These are phyloP conservation scores for Colletotrichum orbiculare DNA, from an alignment of 2,329 filamentous ascomycete genomes.

Conservation along the genomic window DNA sequence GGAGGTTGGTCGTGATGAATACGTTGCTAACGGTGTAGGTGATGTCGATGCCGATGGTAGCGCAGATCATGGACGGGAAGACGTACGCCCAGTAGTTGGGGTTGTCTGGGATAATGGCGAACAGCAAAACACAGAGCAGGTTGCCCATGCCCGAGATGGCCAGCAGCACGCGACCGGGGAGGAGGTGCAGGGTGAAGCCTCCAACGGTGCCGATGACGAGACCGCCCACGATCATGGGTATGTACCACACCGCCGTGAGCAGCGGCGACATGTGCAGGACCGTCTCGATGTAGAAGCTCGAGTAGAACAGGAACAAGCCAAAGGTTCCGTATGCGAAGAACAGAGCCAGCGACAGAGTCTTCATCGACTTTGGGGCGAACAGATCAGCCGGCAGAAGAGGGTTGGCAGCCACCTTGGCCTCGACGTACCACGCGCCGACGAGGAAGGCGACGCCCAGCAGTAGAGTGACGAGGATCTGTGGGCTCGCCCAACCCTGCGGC, in stretches of 20 bases:
- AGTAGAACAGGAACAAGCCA: slow-evolving; percentile 72
- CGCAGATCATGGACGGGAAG: slow-evolving; percentile 76
- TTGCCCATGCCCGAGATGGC: slow-evolving; percentile 70
- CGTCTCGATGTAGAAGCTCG: slow-evolving; percentile 72
- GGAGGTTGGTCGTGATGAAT: slow-evolving; percentile 80
- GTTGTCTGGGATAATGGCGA: slow-evolving; percentile 70
- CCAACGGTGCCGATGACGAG: slow-evolving; percentile 71
- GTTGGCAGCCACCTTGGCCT: slow-evolving; percentile 68
- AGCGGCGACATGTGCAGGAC: slow-evolving; percentile 70
- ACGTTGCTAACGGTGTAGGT: slow-evolving; percentile 81
- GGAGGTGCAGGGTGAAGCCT: slow-evolving; percentile 74
- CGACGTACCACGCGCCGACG: slow-evolving; percentile 67
- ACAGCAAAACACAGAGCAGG: slow-evolving; percentile 68
- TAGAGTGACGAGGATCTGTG: slow-evolving; percentile 72
- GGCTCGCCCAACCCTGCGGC: slow-evolving; percentile 69
- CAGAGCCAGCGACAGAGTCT: slow-evolving; percentile 63
- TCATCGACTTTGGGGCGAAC: slow-evolving; percentile 72
- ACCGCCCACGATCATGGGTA: slow-evolving; percentile 75
- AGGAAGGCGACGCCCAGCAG: slow-evolving; percentile 66
- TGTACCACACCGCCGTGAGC: slow-evolving; percentile 75
- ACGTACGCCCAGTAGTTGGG: slow-evolving; percentile 79
- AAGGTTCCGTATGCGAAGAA: slow-evolving; percentile 71
- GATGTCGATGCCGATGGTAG: slow-evolving; percentile 80
- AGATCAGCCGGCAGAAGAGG: slow-evolving; percentile 73
- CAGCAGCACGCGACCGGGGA: slow-evolving; percentile 72